Percentiles rank a stretch among this genome's conserved stretches.
These are phyloP conservation scores for Colletotrichum truncatum DNA, from an alignment of 2,329 filamentous ascomycete species.

Conservation along the genomic window DNA sequence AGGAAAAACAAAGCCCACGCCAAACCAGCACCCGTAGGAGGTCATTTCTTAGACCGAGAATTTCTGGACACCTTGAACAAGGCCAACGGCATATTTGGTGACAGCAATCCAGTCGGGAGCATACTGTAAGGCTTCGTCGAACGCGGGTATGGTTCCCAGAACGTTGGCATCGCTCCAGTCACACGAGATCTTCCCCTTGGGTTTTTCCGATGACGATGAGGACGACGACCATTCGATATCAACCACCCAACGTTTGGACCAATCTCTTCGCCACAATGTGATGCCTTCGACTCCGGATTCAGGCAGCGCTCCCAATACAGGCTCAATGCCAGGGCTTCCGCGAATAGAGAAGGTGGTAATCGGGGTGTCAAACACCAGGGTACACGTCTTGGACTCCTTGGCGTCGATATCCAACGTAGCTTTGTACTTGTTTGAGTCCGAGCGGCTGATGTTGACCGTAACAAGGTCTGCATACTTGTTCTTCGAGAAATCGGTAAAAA, in stretches of 20 bases:
- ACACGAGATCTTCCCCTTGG: conserved; percentile 78
- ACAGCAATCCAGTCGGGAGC: conserved; percentile 83
- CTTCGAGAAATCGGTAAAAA: conserved; percentile 48
- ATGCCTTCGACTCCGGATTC: conserved; percentile 73
- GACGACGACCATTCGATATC: conserved; percentile 68
- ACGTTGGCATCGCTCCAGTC: conserved; percentile 89
- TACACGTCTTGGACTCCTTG: conserved; percentile 81
- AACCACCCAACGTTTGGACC: conserved; percentile 80
- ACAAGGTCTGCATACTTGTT: conserved; percentile 68
- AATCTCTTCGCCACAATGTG: conserved; percentile 84
- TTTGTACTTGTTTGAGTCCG: conserved; percentile 47
- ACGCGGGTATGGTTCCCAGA: conserved; percentile 77
- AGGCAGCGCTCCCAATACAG: conserved; percentile 71
- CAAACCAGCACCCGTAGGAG: background rate
- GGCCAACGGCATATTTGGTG: conserved; percentile 61
- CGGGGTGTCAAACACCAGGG: conserved; percentile 74
- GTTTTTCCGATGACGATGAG: conserved; percentile 17
- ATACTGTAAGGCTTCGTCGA: conserved; percentile 81
- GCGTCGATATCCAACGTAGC: conserved; percentile 75
- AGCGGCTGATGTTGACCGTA: conserved; percentile 65
- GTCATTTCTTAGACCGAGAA: background rate
- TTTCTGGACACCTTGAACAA: conserved; percentile 15
- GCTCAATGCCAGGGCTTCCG: conserved; percentile 66
- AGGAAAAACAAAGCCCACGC: background rate
- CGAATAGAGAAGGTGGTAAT: conserved; percentile 72